Evolutionary conservation across 164 flowering plant genomes (phyloP).

Genomic region (Malania oleifera): DNA sequence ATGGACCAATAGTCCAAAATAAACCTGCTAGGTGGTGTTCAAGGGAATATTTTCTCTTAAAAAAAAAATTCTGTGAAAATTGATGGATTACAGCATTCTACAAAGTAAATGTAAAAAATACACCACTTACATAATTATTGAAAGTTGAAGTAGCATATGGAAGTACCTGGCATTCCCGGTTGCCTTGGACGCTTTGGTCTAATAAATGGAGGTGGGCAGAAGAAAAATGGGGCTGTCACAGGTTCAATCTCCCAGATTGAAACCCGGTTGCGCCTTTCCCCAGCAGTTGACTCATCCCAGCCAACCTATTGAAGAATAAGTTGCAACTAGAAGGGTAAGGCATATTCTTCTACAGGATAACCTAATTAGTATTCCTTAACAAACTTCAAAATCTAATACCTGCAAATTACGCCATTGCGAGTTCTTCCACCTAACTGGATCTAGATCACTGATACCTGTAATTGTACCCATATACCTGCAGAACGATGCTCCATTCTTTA

Average conservation of each 20-base stretch:
- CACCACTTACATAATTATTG: too few species aligned
- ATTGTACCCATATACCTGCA: constrained; percentile 97
- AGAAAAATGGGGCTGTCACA: constrained; percentile 91
- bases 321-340: background rate
- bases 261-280: constrained; percentile 84
- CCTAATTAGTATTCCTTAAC: too few species aligned
- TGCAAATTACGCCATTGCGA: constrained; percentile 99
- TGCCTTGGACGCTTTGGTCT: constrained; percentile 86
- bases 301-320: constrained; percentile 56
- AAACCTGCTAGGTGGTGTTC: background rate
- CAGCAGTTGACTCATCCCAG: constrained; percentile 97
- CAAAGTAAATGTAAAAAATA: too few species aligned
- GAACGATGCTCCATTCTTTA: constrained; percentile 3
- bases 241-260: constrained; percentile 99
- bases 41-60: background rate
- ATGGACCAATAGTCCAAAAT: background rate
- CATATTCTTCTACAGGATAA: background rate
- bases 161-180: constrained; percentile 87
- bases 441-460: constrained; percentile 89
- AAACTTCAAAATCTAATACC: constrained; percentile 34
- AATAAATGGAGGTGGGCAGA: constrained; percentile 91
- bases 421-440: constrained; percentile 89
- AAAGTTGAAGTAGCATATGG: background rate
- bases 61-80: background rate
- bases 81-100: too few species aligned